Base-by-base conservation (phyloP, 345 rosid species). In the Capsella bursapastoris region DNA sequence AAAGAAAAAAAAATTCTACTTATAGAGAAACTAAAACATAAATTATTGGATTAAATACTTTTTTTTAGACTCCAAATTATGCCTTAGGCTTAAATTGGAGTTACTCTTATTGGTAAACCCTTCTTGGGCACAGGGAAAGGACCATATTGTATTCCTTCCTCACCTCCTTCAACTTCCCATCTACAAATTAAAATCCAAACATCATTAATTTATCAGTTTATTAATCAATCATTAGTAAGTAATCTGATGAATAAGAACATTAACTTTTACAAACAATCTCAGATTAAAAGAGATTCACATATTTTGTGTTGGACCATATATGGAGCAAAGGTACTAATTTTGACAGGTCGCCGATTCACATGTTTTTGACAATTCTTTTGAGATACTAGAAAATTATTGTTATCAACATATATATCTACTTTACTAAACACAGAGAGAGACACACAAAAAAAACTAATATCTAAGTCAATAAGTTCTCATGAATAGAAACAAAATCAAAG, bases 61-160 rank as follows among this genome's bases (percentile, higher is more conserved):
- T 22, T 22, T 22, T 22, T 22, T 1, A 22, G 0, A 22, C 25
- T 22, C 65, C 49, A 64, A 62, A 32, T 34, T 32, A 22, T 41
- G 73, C 71, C 77, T 64, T 78, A 40, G 66, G 74, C 56, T 71
- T 22, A 57, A n/a, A 77, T 82, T 0, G 77, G 85, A 27, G 45
- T 76, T 5, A 91, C 87, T 72, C 79, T 83, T 63, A 94, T 76
- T 28, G 97, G 96, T 66, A 91, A 82, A n/a, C 98, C 98, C 25
- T 68, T 81, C 76, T 82, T 89, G 55, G 98, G 97, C 10, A 94
- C 95, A 0, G 97, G 98, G 68, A 94, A 94, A 53, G 98, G 98
- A 12, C 89, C 95, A 72, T 94, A 94, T 40, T 91, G 97, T 69
- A 94, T 88, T 13, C 90, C 98, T 75, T 88, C 90, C 1, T 83